Evolutionary conservation across 805 yeast species (phyloP), one percentile per base, ranked within the genome.

Genomic region (Nakazawaea sp.): DNA sequence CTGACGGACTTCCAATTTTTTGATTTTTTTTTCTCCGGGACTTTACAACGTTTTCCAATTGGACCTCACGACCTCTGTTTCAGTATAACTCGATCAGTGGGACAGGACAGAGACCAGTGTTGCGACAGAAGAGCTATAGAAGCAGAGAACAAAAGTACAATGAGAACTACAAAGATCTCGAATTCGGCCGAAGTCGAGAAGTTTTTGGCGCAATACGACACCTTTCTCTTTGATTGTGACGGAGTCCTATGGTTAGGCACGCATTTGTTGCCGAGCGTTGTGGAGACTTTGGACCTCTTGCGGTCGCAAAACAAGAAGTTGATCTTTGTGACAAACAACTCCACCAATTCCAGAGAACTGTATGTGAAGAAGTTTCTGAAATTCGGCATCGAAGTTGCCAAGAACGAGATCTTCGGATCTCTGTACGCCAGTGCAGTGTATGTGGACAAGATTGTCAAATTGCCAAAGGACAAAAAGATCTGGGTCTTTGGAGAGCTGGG

Each of bases 181-280:
- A 51, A 61, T 16, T 65, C 62, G 38, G 64, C 63, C 16, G 71
- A 71, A 24, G 82, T 73, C 4, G 59, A 70, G 36, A 51, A 61
- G 6, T 61, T 92, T 32, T 59, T 92, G 8, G 72, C 70, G 45
- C 53, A 67, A 36, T 83, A 81, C 56, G 96, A 88, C 53, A 87
- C 85, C 42, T 90, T 89, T 50, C 64, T 92, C 47, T 92, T 92
- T 55, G 98, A 92, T 53, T 92, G 98, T 63, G 98, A 92, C 55
- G 98, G 98, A 23, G 98, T 92, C 4, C 66, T 92, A 42, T 92
- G 98, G 98, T 62, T 83, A 33, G 97, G 97, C 2, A 78, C 75
- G 44, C 84, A 79, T 46, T 59, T 86, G 18, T 67, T 92, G 33
- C 97, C 97, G 5, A 64, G 72, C 13, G 83, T 86, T 2, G 69